phyloP scores from a whole-genome alignment of 257 asterid genomes.

The Fraxinus cuspidata region DNA sequence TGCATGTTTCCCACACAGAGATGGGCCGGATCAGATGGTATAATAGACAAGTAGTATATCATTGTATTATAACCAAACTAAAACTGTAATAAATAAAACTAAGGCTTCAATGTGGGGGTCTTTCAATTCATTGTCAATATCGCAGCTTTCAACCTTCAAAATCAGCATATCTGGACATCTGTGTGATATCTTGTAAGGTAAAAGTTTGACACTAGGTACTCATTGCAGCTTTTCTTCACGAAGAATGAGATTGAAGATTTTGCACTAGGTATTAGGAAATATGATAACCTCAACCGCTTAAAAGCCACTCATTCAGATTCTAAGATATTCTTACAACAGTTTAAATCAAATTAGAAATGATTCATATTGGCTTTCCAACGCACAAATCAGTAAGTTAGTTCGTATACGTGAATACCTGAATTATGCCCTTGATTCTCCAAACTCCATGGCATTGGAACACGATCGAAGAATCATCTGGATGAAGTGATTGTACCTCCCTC shows the following conservation, averaged over 20 bases:
- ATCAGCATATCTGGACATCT: background rate
- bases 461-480: conserved; percentile 33
- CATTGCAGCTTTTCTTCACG: background rate
- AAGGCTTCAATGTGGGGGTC: background rate
- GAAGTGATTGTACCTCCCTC: conserved; percentile 34
- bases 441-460: conserved; percentile 32
- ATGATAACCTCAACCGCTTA: background rate
- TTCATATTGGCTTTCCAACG: background rate
- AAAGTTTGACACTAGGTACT: background rate
- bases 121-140: background rate
- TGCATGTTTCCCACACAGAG: background rate
- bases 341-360: background rate
- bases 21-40: background rate
- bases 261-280: background rate
- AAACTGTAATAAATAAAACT: background rate
- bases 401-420: conserved; percentile 25
- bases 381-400: background rate
- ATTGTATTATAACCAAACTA: background rate
- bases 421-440: conserved; percentile 40
- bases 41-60: background rate
- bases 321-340: background rate
- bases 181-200: background rate
- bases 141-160: background rate
- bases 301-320: conserved; percentile 9
- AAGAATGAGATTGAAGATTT: background rate